Percentiles rank a stretch among this genome's conserved stretches.
Conservation (phyloP, 2,329 filamentous ascomycete species). For the Paracoccidioides lutzii region DNA sequence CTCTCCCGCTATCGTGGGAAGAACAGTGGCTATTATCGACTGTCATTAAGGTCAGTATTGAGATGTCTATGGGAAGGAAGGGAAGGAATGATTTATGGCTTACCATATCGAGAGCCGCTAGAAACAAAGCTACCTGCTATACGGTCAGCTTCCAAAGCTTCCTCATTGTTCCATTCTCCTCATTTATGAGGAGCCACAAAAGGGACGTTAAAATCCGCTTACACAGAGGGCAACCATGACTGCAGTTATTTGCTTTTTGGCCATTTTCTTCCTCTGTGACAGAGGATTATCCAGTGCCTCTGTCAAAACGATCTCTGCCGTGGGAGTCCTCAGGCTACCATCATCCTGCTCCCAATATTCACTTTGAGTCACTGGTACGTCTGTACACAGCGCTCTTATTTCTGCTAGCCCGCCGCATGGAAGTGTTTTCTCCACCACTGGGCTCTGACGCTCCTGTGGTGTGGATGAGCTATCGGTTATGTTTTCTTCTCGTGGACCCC, state of each 20-base stretch:
- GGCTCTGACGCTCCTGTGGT: background rate
- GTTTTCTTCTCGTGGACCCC: background rate
- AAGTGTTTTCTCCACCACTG: background rate
- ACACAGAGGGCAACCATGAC: constrained; percentile 13
- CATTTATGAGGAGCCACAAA: background rate
- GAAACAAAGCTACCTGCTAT: constrained; percentile 42
- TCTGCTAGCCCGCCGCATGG: background rate
- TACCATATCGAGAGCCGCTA: constrained; percentile 48
- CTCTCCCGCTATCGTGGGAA: constrained; percentile 23
- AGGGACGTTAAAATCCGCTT: background rate
- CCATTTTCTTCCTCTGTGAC: constrained; percentile 8
- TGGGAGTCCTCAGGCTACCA: background rate
- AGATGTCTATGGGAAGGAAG: background rate
- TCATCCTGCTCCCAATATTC: background rate
- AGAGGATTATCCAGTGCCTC: background rate
- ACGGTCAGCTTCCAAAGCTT: background rate
- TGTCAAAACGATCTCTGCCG: background rate
- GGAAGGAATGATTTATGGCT: constrained; percentile 6
- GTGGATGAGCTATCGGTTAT: background rate
- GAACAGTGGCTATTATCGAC: constrained; percentile 25
- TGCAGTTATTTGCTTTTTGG: constrained; percentile 6
- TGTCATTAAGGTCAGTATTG: background rate
- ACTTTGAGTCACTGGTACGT: background rate
- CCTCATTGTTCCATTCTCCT: background rate
- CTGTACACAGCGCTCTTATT: background rate